A percentile compares a stretch with the other conserved stretches of the same genome.
Evolutionary conservation across 179 eudicot species (phyloP).

Genomic region (Corrigiola litoralis): DNA sequence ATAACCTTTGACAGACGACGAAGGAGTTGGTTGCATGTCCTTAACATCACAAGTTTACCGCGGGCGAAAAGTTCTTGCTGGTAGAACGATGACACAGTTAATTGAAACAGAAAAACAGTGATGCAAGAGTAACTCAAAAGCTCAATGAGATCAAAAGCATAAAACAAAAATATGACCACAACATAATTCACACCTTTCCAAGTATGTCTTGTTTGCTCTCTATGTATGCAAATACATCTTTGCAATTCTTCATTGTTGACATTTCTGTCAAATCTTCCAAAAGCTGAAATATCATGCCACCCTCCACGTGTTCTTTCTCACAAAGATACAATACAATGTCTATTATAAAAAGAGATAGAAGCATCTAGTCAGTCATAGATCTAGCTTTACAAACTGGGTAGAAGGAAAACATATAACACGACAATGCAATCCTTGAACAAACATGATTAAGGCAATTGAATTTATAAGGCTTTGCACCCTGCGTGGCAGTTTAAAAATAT

Average conservation of each 20-base stretch:
- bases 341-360: conserved; percentile 19
- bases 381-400: neutral
- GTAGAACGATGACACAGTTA: conserved; percentile 15
- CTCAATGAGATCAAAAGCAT: neutral
- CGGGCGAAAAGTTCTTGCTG: conserved; percentile 96
- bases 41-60: conserved; percentile 97
- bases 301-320: conserved; percentile 97
- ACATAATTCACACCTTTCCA: conserved; percentile 62
- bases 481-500: neutral
- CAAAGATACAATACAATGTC: conserved; percentile 95
- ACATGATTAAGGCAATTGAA: neutral
- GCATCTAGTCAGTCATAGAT: neutral
- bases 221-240: conserved; percentile 91
- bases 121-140: neutral
- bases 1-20: conserved; percentile 96
- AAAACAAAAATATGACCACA: neutral
- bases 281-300: conserved; percentile 98
- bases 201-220: conserved; percentile 97
- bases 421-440: neutral
- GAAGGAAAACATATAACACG: neutral
- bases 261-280: conserved; percentile 99
- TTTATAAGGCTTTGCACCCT: neutral
- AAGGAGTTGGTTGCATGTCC: conserved; percentile 99
- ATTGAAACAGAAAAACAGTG: conserved; percentile 11
- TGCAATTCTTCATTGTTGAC: conserved; percentile 98